Percentiles rank a stretch among this genome's conserved stretches.
phyloP scores from a whole-genome alignment of 2,329 filamentous ascomycete genomes.

The Neofusicoccum umdonicola region DNA sequence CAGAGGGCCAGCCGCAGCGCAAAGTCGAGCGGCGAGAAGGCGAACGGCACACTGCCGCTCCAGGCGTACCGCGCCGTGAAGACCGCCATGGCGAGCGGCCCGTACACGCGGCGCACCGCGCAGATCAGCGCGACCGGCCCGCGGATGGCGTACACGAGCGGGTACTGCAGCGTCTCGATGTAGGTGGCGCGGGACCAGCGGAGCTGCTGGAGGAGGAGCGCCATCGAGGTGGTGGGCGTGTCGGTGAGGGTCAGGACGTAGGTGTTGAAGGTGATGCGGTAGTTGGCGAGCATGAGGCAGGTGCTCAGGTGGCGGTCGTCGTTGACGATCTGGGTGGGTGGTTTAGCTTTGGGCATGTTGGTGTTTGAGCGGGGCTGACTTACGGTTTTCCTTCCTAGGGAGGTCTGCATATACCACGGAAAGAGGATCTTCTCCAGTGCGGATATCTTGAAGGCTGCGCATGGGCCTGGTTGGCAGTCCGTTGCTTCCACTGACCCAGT shows the following conservation, averaged over 20 bases:
- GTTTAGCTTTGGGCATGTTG: not conserved
- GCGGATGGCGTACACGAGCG: conserved; percentile 34
- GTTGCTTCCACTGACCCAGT: conserved; percentile 30
- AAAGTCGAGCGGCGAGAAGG: conserved; percentile 31
- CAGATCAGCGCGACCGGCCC: conserved; percentile 36
- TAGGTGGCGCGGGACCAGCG: conserved; percentile 37
- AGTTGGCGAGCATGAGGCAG: conserved; percentile 33
- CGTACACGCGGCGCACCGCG: conserved; percentile 30
- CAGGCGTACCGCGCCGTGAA: conserved; percentile 26
- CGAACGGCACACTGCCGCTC: conserved; percentile 27
- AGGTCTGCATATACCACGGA: conserved; percentile 38
- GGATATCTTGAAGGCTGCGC: conserved; percentile 34
- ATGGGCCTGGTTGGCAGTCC: conserved; percentile 40
- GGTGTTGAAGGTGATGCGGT: conserved; percentile 35
- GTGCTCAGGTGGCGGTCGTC: conserved; percentile 41
- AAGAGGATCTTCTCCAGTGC: conserved; percentile 33
- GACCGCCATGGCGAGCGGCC: not conserved
- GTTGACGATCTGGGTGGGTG: conserved; percentile 30
- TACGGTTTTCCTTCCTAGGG: conserved; percentile 35
- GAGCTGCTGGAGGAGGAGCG: conserved; percentile 39
- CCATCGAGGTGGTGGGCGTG: conserved; percentile 34
- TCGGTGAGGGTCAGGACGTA: conserved; percentile 36
- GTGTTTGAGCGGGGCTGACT: not conserved
- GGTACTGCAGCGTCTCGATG: conserved; percentile 37
- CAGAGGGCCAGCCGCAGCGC: conserved; percentile 23